Evolutionary conservation across 257 asterid genomes (phyloP).

Genomic region (Penstemon davidsonii): DNA sequence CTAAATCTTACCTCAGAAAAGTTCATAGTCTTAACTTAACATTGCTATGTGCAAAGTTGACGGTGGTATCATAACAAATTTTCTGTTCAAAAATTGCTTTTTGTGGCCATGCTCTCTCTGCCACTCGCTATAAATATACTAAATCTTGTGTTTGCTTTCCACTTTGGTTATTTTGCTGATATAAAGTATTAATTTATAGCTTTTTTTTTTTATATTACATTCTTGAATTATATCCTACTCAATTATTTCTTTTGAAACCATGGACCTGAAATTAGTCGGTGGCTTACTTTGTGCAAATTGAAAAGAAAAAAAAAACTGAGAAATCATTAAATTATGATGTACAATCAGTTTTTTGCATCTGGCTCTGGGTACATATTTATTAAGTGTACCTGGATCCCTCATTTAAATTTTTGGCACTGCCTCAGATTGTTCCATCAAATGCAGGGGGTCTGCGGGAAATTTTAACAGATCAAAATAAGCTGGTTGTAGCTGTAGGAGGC

Average conservation of each 20-base stretch:
- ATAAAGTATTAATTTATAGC: background rate
- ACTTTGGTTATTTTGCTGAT: background rate
- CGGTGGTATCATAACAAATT: background rate
- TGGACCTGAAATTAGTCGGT: background rate
- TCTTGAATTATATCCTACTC: too few species aligned
- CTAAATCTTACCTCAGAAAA: background rate
- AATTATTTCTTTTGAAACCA: too few species aligned
- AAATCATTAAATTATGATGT: background rate
- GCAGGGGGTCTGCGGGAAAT: conserved; percentile 87
- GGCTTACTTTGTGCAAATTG: background rate
- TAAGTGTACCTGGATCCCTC: background rate
- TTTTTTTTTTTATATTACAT: background rate
- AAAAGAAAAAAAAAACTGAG: background rate
- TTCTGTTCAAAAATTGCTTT: conserved; percentile 14
- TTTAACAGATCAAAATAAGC: conserved; percentile 85
- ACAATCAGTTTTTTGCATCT: background rate
- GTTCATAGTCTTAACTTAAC: too few species aligned
- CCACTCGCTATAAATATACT: background rate
- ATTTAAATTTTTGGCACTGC: background rate
- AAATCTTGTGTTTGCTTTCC: background rate
- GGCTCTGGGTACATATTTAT: background rate
- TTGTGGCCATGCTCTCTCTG: background rate
- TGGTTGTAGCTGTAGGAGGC: conserved; percentile 93
- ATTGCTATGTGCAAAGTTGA: too few species aligned
- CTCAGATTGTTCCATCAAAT: conserved; percentile 28